Base-by-base conservation (phyloP, 1,284 basidiomycete genomes). In the Marasmius fiardii region DNA sequence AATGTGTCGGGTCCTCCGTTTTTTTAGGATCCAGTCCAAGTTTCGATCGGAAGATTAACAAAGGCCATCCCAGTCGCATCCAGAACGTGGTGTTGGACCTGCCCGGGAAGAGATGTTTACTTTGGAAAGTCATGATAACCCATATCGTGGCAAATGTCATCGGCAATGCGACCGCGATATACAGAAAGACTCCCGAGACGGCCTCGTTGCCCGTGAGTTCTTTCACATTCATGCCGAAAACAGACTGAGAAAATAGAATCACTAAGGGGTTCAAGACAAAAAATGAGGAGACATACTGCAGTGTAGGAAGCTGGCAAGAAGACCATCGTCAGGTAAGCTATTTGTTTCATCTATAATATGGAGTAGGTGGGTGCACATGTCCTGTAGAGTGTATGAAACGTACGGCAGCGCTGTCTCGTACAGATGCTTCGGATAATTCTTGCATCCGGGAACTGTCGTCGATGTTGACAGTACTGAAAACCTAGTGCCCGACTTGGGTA, bases 381-480 rank as follows among this genome's bases (percentile, higher is more conserved):
- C 20, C 59, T 24, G 45, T 4, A 51, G 44, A 49, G 43, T 31
- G 11, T 41, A 7, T 14, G 16, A 21, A 23, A 43, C 37, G 33
- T 45, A 39, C 23, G 59, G 62, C 63, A 41, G 67, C 62, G 58
- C 67, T 68, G 48, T 69, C 66, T 34, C 64, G 51, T 3, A 67
- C 64, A 11, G 73, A 69, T 1, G 72, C 71, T 33, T 67, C 31
- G 2, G 75, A 74, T 50, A 76, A 55, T 14, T 65, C 31, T 49
- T 71, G 63, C 72, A 71, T 75, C 10, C 65, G 56, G 41, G 11
- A 61, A 55, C 67, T 76, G 43, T 79, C 76, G 1, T 68, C 64
- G 43, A 79, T 73, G 55, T 75, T 79, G 18, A 79, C 73, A 18
- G 58, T 72, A 31, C 72, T 72, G 60, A 79, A 79, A 8, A 75